phyloP scores from a whole-genome alignment of 768 basidiomycete species.

The Tylopilus rubrobrunneus region DNA sequence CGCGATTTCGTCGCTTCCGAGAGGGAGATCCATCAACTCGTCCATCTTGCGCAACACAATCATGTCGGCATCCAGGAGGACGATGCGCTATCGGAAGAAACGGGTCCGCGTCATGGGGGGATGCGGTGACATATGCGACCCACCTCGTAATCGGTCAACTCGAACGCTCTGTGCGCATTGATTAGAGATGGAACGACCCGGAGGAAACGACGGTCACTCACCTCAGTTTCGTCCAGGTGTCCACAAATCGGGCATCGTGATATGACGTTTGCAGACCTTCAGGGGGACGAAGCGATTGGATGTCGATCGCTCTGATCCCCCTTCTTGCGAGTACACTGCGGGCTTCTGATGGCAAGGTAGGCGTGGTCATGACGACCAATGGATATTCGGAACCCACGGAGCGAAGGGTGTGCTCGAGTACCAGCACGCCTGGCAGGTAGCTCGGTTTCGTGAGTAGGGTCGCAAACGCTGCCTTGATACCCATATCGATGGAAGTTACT shows the following conservation, averaged over 20 bases:
- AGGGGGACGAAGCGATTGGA: constrained; percentile 55
- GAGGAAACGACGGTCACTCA: constrained; percentile 15
- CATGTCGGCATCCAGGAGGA: constrained; percentile 89
- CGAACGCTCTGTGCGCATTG: constrained; percentile 45
- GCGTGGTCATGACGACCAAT: constrained; percentile 76
- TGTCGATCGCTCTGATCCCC: constrained; percentile 53
- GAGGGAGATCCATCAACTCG: constrained; percentile 50
- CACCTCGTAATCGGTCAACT: constrained; percentile 65
- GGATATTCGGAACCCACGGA: constrained; percentile 62
- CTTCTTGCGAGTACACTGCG: constrained; percentile 47
- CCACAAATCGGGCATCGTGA: constrained; percentile 48
- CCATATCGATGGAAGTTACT: constrained; percentile 23
- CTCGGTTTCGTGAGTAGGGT: constrained; percentile 70
- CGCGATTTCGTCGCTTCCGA: constrained; percentile 73
- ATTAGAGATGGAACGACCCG: no score
- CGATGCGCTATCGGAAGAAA: constrained; percentile 51
- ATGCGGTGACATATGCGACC: constrained; percentile 9
- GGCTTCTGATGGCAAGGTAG: constrained; percentile 47
- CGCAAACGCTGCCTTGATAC: constrained; percentile 55
- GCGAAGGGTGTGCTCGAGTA: constrained; percentile 49
- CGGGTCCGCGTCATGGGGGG: background rate
- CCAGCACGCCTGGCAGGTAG: constrained; percentile 57
- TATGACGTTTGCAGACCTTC: constrained; percentile 34
- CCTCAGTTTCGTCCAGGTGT: constrained; percentile 66
- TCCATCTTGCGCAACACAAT: constrained; percentile 81